A percentile compares a stretch with the other conserved stretches of the same genome.
Conservation (phyloP, 2,329 filamentous ascomycete genomes). For the Macroventuria anomochaeta region DNA sequence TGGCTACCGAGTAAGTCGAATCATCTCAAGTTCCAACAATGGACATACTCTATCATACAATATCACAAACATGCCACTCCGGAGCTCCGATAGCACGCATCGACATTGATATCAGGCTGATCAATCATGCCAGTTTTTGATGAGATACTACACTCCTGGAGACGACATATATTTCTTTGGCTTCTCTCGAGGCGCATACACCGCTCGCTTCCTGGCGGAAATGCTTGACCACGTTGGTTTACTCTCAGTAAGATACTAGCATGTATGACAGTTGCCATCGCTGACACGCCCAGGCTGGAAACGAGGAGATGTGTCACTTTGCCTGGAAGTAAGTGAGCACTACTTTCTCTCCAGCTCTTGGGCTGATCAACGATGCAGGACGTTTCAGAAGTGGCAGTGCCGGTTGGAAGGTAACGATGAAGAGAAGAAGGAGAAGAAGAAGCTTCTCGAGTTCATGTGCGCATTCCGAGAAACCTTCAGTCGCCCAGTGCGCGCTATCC, state of each 20-base stretch:
- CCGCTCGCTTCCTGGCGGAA: conserved; percentile 67
- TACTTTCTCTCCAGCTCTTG: background rate
- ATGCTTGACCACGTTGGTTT: conserved; percentile 86
- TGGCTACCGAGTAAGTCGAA: conserved; percentile 74
- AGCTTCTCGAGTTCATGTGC: conserved; percentile 77
- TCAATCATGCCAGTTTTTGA: conserved; percentile 50
- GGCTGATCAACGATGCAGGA: conserved; percentile 39
- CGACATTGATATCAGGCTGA: background rate
- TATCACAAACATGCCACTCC: no score
- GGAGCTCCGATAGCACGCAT: background rate
- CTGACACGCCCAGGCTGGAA: conserved; percentile 62
- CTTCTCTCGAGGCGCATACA: conserved; percentile 59
- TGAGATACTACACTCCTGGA: conserved; percentile 57
- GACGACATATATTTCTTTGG: conserved; percentile 59
- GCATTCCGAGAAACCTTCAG: conserved; percentile 83
- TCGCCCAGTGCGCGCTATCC: conserved; percentile 73
- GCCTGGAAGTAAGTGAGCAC: conserved; percentile 68
- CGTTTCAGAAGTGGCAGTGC: conserved; percentile 75
- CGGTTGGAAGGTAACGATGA: conserved; percentile 52
- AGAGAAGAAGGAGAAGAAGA: conserved; percentile 60
- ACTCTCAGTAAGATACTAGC: conserved; percentile 57
- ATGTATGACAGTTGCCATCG: background rate
- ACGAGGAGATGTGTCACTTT: conserved; percentile 84
- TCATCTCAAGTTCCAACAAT: background rate
- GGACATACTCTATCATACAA: background rate